Evolutionary conservation across 2,329 filamentous ascomycete genomes (phyloP).

Genomic region (Cercospora beticola): DNA sequence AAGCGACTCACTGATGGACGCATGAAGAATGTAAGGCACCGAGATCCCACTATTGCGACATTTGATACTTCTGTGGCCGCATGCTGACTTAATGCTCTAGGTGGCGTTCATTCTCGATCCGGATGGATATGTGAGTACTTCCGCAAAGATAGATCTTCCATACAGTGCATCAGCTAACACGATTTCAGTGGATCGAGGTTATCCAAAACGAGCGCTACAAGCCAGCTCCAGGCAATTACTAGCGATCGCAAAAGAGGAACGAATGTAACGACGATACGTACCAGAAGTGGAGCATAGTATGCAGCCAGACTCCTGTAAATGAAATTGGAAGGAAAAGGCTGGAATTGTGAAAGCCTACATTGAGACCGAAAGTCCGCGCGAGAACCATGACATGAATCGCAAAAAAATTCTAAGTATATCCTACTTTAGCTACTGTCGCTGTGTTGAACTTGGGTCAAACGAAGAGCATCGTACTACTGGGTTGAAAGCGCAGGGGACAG

Average conservation of each 20-base stretch:
- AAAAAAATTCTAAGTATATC: neutral
- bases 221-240: conserved; percentile 22
- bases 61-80: neutral
- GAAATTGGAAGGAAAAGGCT: neutral
- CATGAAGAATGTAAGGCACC: conserved; percentile 67
- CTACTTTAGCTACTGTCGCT: neutral
- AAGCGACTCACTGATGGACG: conserved; percentile 85
- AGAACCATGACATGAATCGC: neutral
- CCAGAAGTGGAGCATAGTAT: neutral
- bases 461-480: neutral
- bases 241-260: neutral
- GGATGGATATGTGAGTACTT: conserved; percentile 21
- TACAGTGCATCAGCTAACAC: neutral
- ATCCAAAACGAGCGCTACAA: conserved; percentile 28
- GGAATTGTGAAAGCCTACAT: neutral
- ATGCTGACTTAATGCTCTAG: neutral
- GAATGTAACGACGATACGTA: neutral
- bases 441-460: neutral
- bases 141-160: neutral
- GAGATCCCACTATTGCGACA: too few relatives aligned
- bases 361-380: neutral
- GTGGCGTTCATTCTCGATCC: conserved; percentile 78
- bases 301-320: neutral
- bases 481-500: neutral
- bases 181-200: conserved; percentile 21